Conservation (phyloP, 345 rosid species). For the Pelargonium nanum region DNA sequence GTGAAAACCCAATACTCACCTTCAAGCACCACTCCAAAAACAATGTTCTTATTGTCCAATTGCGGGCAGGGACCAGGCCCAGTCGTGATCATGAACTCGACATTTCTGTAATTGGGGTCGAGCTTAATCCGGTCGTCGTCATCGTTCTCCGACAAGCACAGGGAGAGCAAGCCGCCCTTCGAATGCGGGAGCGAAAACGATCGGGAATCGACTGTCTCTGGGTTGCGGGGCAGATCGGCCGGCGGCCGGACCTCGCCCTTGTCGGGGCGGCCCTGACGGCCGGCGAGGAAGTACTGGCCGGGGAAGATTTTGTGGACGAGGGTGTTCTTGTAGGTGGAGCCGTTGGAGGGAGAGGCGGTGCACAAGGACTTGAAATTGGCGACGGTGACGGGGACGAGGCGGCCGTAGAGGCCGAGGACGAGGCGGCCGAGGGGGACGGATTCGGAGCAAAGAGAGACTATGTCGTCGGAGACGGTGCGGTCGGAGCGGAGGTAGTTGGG, state of each 20-base stretch:
- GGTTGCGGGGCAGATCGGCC: conserved; percentile 38
- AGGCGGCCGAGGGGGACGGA: conserved; percentile 64
- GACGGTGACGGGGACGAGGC: conserved; percentile 62
- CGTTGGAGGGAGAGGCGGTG: conserved; percentile 19
- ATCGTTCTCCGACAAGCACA: conserved; percentile 76
- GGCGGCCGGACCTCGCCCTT: conserved; percentile 46
- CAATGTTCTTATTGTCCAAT: conserved; percentile 69
- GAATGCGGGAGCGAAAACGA: conserved; percentile 55
- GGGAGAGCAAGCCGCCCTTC: conserved; percentile 57
- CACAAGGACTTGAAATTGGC: conserved; percentile 79
- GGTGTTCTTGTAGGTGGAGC: conserved; percentile 56
- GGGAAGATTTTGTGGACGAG: conserved; percentile 71
- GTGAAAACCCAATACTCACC: conserved; percentile 26
- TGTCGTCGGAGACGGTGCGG: conserved; percentile 30
- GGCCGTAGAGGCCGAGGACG: conserved; percentile 71
- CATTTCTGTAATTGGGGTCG: conserved; percentile 64
- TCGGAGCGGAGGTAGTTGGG: conserved; percentile 61
- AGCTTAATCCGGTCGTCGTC: conserved; percentile 67
- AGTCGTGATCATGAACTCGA: conserved; percentile 79
- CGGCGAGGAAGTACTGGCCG: conserved; percentile 70
- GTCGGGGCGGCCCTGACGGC: conserved; percentile 58
- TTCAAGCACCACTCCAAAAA: conserved; percentile 80
- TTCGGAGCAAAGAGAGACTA: conserved; percentile 43
- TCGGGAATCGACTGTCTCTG: conserved; percentile 56
- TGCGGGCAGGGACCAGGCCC: conserved; percentile 88